Evolutionary conservation across 176 grass and related monocot species (phyloP), one percentile per base, ranked within the genome.

Genomic region (bread wheat (Triticum aestivum)): DNA sequence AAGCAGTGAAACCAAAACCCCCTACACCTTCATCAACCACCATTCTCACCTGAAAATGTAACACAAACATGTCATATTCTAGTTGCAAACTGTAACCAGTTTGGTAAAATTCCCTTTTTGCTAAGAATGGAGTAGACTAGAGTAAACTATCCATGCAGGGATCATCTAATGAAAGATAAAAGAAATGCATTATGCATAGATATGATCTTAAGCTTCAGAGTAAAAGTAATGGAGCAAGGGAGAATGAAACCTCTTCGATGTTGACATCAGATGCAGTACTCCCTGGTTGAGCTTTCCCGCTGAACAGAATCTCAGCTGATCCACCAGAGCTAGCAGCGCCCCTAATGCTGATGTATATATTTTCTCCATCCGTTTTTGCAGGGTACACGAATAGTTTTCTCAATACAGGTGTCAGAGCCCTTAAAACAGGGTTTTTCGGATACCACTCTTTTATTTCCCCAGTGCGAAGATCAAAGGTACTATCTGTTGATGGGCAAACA

Each of bases 381-480:
- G 90, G 92, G 83, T 93, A 99, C 6, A 94, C 83, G 12, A 92
- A 94, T 69, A 99, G 84, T 69, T 91, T 99, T 83, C 92, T 85
- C 85, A 99, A 67, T 76, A 89, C 82, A 65, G 97, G 97, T 23
- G 97, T 99, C 68, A 99, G 94, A 45, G 89, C 89, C 86, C 94
- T 89, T 45, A 99, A 87, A 85, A 99, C 92, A 69, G 97, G 92
- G 65, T 99, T 99, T 69, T 99, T 99, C 0, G 97, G 94, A 73
- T 99, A 99, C 97, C 97, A 99, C 69, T 99, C 97, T 79, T 99
- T 94, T 85, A 96, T 91, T 63, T 88, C 92, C 26, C 97, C 97
- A 45, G 87, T 91, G 79, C 84, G 94, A 83, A 99, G 97, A 77
- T 96, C 92, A 51, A 94, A 99, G 74, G 92, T 99, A 84, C 97